These are phyloP conservation scores for Fusarium euwallaceae DNA, from an alignment of 2,329 filamentous ascomycete genomes.

Conservation along the genomic window DNA sequence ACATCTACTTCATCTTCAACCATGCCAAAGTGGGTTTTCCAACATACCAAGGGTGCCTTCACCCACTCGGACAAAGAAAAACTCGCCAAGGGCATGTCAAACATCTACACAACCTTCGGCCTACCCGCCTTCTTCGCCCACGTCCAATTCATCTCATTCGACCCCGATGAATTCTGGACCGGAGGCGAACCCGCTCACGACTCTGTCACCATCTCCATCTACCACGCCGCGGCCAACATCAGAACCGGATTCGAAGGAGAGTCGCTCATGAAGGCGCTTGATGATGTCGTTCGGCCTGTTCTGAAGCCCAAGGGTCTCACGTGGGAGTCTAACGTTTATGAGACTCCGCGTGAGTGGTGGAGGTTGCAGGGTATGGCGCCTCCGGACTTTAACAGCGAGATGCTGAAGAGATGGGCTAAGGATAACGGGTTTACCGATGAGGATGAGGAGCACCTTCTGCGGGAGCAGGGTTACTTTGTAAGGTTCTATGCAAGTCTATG, in stretches of 20 bases:
- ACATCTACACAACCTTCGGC: background rate
- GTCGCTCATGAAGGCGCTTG: background rate
- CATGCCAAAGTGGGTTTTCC: background rate
- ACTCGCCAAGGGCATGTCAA: background rate
- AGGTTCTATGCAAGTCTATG: background rate
- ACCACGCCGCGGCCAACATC: constrained; percentile 1
- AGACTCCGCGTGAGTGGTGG: background rate
- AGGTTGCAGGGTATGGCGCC: background rate
- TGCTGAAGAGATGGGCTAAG: background rate
- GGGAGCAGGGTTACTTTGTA: background rate
- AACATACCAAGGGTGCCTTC: background rate
- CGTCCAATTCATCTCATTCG: background rate
- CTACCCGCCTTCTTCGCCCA: background rate
- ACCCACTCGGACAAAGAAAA: background rate
- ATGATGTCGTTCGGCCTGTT: background rate
- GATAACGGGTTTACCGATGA: background rate
- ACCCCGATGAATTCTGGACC: background rate
- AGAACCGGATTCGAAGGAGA: background rate
- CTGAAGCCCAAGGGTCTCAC: background rate
- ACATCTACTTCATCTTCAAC: background rate
- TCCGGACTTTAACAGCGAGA: background rate
- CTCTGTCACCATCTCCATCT: background rate
- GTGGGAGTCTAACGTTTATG: background rate
- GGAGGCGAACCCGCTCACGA: background rate
- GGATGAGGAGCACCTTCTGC: background rate